Conservation (phyloP, 1,139 yeast species). For the Sugiyamaella novakii region DNA sequence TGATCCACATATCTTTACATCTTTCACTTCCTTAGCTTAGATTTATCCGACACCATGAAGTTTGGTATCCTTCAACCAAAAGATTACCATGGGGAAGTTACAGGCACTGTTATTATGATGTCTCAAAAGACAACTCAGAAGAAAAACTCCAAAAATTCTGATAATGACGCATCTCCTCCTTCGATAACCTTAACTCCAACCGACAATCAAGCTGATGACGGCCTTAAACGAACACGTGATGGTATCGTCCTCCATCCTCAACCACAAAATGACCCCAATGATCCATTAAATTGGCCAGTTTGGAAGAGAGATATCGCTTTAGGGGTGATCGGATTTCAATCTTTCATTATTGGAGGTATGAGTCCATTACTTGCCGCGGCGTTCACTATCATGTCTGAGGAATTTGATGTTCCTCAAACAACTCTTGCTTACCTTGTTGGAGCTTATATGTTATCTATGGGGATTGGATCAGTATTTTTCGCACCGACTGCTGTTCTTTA, state of each 20-base stretch:
- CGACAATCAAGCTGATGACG: constrained; percentile 24
- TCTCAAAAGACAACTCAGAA: constrained; percentile 14
- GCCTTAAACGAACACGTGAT: constrained; percentile 49
- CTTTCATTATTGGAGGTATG: constrained; percentile 65
- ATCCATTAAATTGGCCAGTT: constrained; percentile 72
- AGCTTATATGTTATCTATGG: constrained; percentile 60
- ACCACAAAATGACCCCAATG: constrained; percentile 75
- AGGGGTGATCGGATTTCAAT: constrained; percentile 57
- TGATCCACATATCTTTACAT: too few species aligned
- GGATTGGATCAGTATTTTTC: constrained; percentile 59
- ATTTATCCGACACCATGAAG: too few species aligned
- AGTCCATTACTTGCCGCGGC: constrained; percentile 65
- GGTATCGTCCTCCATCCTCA: constrained; percentile 72
- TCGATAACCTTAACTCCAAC: too few species aligned
- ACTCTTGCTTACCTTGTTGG: constrained; percentile 60
- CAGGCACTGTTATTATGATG: constrained; percentile 52
- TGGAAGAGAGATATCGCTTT: constrained; percentile 61
- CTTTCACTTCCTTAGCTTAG: too few species aligned
- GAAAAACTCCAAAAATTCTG: constrained; percentile 17
- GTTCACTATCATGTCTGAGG: constrained; percentile 46
- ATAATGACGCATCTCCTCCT: constrained; percentile 16
- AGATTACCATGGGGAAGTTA: constrained; percentile 44
- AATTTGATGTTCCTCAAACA: constrained; percentile 50
- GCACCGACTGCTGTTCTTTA: constrained; percentile 61
- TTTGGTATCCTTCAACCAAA: constrained; percentile 51